Conservation (phyloP, 352 stramenopile species). For the Pythium inflatum region DNA sequence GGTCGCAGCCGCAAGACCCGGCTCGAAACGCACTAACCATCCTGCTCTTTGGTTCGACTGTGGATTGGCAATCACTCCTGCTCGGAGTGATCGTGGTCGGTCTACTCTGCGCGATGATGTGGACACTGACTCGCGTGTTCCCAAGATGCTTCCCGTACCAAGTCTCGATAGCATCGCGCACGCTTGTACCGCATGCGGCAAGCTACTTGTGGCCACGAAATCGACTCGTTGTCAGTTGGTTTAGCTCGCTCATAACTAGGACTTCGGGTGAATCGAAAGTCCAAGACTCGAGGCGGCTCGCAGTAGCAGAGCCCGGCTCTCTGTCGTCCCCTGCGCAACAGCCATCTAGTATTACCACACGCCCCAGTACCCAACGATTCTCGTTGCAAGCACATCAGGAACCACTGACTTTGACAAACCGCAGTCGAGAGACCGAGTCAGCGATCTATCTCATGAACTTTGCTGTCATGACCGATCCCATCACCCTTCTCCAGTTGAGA, state of each 20-base stretch:
- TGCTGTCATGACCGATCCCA: too few species aligned
- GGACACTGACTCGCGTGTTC: neutral
- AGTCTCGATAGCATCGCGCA: conserved; percentile 2
- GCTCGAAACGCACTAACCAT: neutral
- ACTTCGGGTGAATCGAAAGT: neutral
- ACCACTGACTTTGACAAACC: too few species aligned
- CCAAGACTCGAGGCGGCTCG: too few species aligned
- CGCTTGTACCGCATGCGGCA: conserved; percentile 12
- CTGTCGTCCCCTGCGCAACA: too few species aligned
- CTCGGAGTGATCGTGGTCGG: neutral
- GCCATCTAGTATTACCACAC: too few species aligned
- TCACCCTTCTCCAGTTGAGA: too few species aligned
- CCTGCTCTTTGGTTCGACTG: conserved; percentile 9
- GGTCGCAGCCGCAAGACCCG: neutral
- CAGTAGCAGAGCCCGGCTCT: too few species aligned
- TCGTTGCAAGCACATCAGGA: too few species aligned
- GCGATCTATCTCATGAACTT: too few species aligned
- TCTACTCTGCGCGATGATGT: neutral
- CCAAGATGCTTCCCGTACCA: neutral
- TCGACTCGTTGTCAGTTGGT: conserved; percentile 25
- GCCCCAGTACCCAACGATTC: too few species aligned
- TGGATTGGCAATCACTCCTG: conserved; percentile 16
- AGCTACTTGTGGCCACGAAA: conserved; percentile 6
- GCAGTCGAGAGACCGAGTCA: too few species aligned
- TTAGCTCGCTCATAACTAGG: neutral